phyloP scores from a whole-genome alignment of 75 land plant species.

The Cupressus sempervirens region DNA sequence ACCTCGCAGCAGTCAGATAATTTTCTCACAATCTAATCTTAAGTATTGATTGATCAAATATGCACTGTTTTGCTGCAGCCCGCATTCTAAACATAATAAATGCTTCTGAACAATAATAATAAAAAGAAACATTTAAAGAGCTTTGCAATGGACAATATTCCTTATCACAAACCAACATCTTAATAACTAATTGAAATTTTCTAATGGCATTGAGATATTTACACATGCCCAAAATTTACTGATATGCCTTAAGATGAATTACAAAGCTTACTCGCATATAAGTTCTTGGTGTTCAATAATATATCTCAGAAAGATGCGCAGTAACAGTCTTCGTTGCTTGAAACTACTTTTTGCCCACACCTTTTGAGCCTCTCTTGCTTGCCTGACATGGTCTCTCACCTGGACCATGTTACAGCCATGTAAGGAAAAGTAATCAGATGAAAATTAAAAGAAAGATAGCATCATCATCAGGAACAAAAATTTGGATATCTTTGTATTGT shows the following conservation, averaged over 20 bases:
- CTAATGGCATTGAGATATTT: background rate
- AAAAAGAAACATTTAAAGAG: background rate
- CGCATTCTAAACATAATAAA: background rate
- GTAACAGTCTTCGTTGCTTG: conserved; percentile 70
- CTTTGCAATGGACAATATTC: background rate
- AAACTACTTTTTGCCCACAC: conserved; percentile 79
- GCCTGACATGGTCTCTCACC: conserved; percentile 74
- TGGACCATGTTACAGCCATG: conserved; percentile 17
- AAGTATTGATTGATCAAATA: background rate
- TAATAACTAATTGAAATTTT: background rate
- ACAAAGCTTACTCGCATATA: conserved; percentile 76
- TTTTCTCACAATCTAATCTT: background rate
- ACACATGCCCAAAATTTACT: background rate
- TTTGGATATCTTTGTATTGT: background rate
- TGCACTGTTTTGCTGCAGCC: background rate
- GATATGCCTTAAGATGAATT: background rate
- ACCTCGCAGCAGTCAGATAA: background rate
- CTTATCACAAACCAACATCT: background rate
- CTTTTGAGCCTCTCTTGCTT: conserved; percentile 82
- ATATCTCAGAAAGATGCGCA: conserved; percentile 77
- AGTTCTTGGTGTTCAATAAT: conserved; percentile 90
- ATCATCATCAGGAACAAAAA: conserved; percentile 1
- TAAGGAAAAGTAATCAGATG: conserved; percentile 8
- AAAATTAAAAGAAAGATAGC: background rate
- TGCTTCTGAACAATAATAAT: background rate